A percentile compares a stretch with the other conserved stretches of the same genome.
These are phyloP conservation scores for Amylostereum areolatum DNA, from an alignment of 1,284 basidiomycete species.

Conservation along the genomic window DNA sequence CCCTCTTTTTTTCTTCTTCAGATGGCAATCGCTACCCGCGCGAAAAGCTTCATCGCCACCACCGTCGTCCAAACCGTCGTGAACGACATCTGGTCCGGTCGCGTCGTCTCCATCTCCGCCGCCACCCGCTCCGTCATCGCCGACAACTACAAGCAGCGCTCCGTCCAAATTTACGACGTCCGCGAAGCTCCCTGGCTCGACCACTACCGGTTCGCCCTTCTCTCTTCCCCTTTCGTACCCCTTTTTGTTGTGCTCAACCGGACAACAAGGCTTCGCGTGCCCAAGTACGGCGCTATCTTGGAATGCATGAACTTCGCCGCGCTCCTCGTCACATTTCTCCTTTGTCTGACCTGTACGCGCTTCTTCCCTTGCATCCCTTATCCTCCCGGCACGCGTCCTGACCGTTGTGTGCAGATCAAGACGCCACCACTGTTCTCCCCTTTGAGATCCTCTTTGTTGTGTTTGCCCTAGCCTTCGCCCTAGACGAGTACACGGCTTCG, in stretches of 20 bases:
- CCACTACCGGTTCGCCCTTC: slow-evolving; percentile 56
- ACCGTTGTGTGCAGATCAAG: slow-evolving; percentile 39
- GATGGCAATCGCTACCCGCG: slow-evolving; percentile 80
- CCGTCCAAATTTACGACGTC: slow-evolving; percentile 72
- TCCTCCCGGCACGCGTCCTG: background rate
- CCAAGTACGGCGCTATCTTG: slow-evolving; percentile 72
- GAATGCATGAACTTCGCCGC: slow-evolving; percentile 74
- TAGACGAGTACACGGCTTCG: slow-evolving; percentile 77
- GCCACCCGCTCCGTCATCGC: slow-evolving; percentile 70
- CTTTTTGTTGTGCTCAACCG: background rate
- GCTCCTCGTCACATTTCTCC: slow-evolving; percentile 65
- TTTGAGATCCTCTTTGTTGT: slow-evolving; percentile 74
- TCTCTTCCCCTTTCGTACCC: background rate
- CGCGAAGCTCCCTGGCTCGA: slow-evolving; percentile 74
- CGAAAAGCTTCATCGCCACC: slow-evolving; percentile 75
- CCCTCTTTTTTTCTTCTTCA: slow-evolving; percentile 23
- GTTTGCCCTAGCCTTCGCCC: slow-evolving; percentile 68
- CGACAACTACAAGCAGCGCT: slow-evolving; percentile 80
- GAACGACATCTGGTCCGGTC: slow-evolving; percentile 75
- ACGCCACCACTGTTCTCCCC: slow-evolving; percentile 40
- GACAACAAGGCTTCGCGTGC: slow-evolving; percentile 62
- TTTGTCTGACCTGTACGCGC: slow-evolving; percentile 63
- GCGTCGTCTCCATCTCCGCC: slow-evolving; percentile 60
- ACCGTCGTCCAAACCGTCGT: slow-evolving; percentile 80
- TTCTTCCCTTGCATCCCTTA: background rate